A percentile compares a stretch with the other conserved stretches of the same genome.
Conservation (phyloP, 2,329 filamentous ascomycete genomes). For the Fonsecaea multimorphosa region DNA sequence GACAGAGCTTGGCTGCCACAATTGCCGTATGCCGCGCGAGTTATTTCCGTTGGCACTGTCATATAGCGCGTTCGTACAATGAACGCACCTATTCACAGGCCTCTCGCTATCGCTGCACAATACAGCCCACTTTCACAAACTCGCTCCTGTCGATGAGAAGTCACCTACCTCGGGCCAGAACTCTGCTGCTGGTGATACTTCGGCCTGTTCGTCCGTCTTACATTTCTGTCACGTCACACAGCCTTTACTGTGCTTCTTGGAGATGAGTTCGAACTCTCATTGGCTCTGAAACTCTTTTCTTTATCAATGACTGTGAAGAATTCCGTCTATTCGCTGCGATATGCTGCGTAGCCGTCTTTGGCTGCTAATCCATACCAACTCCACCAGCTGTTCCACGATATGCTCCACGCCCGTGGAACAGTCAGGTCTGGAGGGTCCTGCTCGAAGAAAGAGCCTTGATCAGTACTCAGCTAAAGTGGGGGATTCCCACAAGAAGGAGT, state of each 20-base stretch:
- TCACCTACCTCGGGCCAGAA: neutral
- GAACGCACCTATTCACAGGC: neutral
- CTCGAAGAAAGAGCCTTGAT: neutral
- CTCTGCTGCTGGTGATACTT: neutral
- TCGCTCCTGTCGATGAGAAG: neutral
- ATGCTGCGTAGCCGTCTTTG: conserved; percentile 15
- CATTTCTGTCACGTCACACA: neutral
- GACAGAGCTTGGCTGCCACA: conserved; percentile 2
- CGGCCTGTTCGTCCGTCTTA: neutral
- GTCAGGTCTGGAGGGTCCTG: neutral
- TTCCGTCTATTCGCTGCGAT: conserved; percentile 23
- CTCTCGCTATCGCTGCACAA: neutral
- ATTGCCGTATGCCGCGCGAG: neutral
- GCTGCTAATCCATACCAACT: conserved; percentile 4
- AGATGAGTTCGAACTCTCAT: neutral
- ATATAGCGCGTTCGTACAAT: neutral
- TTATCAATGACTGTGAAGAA: conserved; percentile 26
- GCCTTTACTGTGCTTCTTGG: neutral
- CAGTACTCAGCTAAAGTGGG: neutral
- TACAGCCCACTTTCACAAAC: neutral
- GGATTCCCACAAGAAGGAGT: neutral
- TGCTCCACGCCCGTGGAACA: neutral
- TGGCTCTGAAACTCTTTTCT: conserved; percentile 4
- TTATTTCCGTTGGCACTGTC: neutral
- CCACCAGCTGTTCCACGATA: conserved; percentile 13